These are phyloP conservation scores for Cryptococcus depauperatus DNA, from an alignment of 1,284 basidiomycete genomes.

Conservation along the genomic window DNA sequence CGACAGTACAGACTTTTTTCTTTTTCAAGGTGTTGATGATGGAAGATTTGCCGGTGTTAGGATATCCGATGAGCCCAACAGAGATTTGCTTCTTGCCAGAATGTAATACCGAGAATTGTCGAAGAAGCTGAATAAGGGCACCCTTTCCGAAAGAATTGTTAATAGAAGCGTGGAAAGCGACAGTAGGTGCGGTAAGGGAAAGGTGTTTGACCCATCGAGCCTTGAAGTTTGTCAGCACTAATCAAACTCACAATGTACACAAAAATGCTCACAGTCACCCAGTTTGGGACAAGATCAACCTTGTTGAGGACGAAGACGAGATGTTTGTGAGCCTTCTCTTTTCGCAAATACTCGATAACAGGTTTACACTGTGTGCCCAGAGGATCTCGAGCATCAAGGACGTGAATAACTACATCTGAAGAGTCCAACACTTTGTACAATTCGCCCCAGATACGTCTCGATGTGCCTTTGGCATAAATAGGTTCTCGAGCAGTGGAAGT, in stretches of 20 bases:
- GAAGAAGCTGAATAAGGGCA: constrained; percentile 89
- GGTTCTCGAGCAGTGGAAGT: constrained; percentile 55
- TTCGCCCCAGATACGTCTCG: constrained; percentile 91
- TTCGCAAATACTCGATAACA: constrained; percentile 85
- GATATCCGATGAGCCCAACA: constrained; percentile 96
- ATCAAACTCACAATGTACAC: too few relatives aligned
- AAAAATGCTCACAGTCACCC: constrained; percentile 98
- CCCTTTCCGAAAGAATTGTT: constrained; percentile 99
- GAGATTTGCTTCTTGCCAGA: constrained; percentile 99
- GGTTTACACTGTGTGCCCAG: constrained; percentile 95
- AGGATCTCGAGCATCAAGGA: constrained; percentile 93
- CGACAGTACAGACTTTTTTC: constrained; percentile 94
- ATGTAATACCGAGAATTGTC: constrained; percentile 94
- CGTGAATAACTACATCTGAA: constrained; percentile 91
- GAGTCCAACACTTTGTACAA: constrained; percentile 99
- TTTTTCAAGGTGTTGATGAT: constrained; percentile 99
- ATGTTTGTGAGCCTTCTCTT: constrained; percentile 97
- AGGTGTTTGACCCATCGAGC: constrained; percentile 95
- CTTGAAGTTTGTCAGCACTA: constrained; percentile 47
- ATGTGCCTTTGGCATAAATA: constrained; percentile 86
- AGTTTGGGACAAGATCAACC: constrained; percentile 95
- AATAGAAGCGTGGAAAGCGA: constrained; percentile 97
- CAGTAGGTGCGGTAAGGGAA: constrained; percentile 86
- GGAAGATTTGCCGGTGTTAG: constrained; percentile 94
- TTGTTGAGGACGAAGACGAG: constrained; percentile 97